Evolutionary conservation across 352 stramenopile species (phyloP).

Genomic region (Globisporangium uncinulatum): DNA sequence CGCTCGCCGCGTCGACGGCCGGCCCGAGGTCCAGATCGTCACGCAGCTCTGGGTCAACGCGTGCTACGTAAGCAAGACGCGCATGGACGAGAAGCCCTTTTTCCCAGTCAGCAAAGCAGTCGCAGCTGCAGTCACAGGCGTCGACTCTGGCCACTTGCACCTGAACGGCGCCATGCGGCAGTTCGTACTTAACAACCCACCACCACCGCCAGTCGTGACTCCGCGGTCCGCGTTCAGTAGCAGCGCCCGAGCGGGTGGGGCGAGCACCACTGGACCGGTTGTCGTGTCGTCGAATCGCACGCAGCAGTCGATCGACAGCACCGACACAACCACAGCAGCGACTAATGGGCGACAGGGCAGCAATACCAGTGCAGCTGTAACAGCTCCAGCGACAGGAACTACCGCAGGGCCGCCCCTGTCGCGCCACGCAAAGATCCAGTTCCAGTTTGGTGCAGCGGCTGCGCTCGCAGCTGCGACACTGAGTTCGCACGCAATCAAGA

Average conservation of each 20-base stretch:
- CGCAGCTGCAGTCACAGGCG: neutral
- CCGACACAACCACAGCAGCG: neutral
- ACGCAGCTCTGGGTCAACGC: constrained; percentile 82
- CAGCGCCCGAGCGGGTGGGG: neutral
- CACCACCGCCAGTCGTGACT: constrained; percentile 1
- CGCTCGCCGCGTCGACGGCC: constrained; percentile 19
- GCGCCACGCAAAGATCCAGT: constrained; percentile 10
- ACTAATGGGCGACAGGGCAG: neutral
- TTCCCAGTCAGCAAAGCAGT: constrained; percentile 58
- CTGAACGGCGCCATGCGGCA: constrained; percentile 15
- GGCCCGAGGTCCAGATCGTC: constrained; percentile 59
- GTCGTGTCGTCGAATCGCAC: too few species aligned
- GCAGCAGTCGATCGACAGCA: neutral
- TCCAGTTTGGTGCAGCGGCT: constrained; percentile 15
- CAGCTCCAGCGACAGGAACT: neutral
- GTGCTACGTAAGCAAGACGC: constrained; percentile 66
- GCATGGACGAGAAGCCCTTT: constrained; percentile 63
- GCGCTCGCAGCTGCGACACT: constrained; percentile 15
- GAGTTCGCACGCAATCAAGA: constrained; percentile 5
- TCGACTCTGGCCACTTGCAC: constrained; percentile 8
- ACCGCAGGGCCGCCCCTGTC: neutral
- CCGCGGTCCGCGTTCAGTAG: neutral
- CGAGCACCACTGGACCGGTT: neutral
- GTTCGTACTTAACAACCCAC: constrained; percentile 5
- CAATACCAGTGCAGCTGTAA: neutral